These are phyloP conservation scores for Schwanniomyces vanrijiae DNA, from an alignment of 805 yeast species.

Conservation along the genomic window DNA sequence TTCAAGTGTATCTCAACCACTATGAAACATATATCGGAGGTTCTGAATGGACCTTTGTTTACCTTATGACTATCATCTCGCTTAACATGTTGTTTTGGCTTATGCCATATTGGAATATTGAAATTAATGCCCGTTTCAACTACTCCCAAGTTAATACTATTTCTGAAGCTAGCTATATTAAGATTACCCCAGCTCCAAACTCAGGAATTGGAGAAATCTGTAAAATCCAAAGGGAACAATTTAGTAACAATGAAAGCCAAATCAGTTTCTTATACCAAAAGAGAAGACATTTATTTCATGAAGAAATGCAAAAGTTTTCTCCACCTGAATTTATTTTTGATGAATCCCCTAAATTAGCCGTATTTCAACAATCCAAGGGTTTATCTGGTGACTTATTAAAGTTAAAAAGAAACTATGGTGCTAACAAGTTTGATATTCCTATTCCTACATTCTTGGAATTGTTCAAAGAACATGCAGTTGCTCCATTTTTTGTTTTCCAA, in stretches of 20 bases:
- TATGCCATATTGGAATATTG: constrained; percentile 92
- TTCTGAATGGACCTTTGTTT: constrained; percentile 94
- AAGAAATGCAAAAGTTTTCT: constrained; percentile 53
- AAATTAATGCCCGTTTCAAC: constrained; percentile 67
- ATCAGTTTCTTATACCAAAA: constrained; percentile 83
- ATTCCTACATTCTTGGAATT: constrained; percentile 87
- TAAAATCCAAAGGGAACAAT: constrained; percentile 52
- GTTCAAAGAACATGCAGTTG: constrained; percentile 96
- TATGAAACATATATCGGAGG: constrained; percentile 86
- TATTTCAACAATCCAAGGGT: constrained; percentile 59
- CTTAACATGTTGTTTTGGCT: constrained; percentile 76
- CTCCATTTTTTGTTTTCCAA: constrained; percentile 97
- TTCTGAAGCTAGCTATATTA: constrained; percentile 66
- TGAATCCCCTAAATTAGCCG: constrained; percentile 53
- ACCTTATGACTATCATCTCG: constrained; percentile 69
- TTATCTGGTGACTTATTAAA: constrained; percentile 51
- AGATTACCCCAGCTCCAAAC: constrained; percentile 80
- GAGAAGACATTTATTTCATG: constrained; percentile 78
- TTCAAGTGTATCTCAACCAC: constrained; percentile 59
- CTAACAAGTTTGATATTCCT: constrained; percentile 90
- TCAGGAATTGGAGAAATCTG: constrained; percentile 84
- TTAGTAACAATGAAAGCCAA: constrained; percentile 60
- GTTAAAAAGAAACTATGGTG: constrained; percentile 66
- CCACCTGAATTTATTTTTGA: constrained; percentile 82
- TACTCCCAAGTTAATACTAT: constrained; percentile 54